Evolutionary conservation across 192 early-diverging fungal species (phyloP).

Genomic region (Spizellomyces punctatus): DNA sequence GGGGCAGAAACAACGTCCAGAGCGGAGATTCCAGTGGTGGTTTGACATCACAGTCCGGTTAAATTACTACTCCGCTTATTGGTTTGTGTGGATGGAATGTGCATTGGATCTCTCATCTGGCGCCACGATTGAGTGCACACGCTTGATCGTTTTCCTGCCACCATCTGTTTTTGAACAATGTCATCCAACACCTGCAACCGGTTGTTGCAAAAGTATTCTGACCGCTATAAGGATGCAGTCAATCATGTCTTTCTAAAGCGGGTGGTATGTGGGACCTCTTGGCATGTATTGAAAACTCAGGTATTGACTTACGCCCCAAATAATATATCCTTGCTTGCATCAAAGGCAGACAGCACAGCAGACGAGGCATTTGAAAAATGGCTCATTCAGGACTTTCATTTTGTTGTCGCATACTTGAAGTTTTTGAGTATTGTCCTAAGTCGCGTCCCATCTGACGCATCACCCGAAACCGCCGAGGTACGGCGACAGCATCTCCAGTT

Average conservation of each 20-base stretch:
- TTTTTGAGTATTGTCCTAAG: conserved; percentile 15
- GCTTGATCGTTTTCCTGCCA: no score
- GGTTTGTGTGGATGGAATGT: no score
- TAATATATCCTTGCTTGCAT: neutral
- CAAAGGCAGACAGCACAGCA: conserved; percentile 15
- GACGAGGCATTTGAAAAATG: conserved; percentile 27
- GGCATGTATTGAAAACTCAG: neutral
- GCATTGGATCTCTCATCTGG: no score
- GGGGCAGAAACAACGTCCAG: no score
- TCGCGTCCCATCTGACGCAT: conserved; percentile 18
- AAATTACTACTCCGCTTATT: no score
- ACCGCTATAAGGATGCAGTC: conserved; percentile 4
- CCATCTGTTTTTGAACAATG: neutral
- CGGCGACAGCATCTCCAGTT: neutral
- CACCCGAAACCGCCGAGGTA: conserved; percentile 7
- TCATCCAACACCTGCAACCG: neutral
- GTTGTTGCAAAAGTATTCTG: conserved; percentile 7
- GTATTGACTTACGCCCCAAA: neutral
- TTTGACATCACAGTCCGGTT: no score
- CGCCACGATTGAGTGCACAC: no score
- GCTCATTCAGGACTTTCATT: conserved; percentile 34
- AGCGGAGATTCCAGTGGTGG: no score
- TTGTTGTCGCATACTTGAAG: conserved; percentile 24
- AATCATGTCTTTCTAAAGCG: conserved; percentile 2
- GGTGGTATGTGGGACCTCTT: conserved; percentile 5